Evolutionary conservation across 192 early-diverging fungal species (phyloP).

Genomic region (Backusella psychrophila): DNA sequence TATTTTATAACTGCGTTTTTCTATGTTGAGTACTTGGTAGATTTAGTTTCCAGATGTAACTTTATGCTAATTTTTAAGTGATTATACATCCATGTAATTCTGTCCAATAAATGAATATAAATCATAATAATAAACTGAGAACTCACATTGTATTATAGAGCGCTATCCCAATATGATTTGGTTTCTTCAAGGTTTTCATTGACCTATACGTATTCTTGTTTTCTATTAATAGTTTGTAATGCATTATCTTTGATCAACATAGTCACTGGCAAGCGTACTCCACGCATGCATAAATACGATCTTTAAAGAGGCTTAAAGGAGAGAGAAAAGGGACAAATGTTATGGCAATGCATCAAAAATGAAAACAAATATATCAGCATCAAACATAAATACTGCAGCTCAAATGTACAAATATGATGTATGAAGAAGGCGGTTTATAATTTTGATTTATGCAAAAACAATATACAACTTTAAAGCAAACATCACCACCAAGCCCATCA

Average conservation of each 20-base stretch:
- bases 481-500: not conserved
- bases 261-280: too few species aligned
- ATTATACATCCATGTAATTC: too few species aligned
- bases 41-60: not conserved
- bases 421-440: not conserved
- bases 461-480: not conserved
- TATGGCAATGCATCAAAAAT: not conserved
- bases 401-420: not conserved
- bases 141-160: too few species aligned
- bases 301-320: not conserved
- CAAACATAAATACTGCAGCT: not conserved
- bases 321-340: not conserved
- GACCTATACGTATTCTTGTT: not conserved
- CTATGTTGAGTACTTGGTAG: not conserved
- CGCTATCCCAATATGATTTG: not conserved
- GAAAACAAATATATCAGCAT: not conserved
- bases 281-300: not conserved
- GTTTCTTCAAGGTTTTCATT: not conserved
- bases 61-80: not conserved
- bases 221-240: not conserved
- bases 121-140: too few species aligned
- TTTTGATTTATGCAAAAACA: not conserved
- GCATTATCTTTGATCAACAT: too few species aligned
- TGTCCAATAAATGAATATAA: too few species aligned
- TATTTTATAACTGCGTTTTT: not conserved